Evolutionary conservation across 352 stramenopile genomes (phyloP), one percentile per base, ranked within the genome.

Genomic region (Albugo laibachii): DNA sequence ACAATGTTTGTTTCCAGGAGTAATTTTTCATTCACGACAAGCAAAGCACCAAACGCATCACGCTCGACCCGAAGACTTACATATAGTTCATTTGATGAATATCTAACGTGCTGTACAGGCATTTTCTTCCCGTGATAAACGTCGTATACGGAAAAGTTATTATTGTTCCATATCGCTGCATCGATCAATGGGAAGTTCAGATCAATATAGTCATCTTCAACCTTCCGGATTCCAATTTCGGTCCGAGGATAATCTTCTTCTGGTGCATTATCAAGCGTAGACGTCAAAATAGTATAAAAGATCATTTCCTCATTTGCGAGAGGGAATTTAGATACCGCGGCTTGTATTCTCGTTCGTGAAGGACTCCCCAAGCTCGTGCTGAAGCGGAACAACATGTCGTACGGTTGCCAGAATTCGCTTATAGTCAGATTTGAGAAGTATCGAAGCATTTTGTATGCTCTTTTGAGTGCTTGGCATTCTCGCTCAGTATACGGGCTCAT

Each of bases 401-500:
- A 82, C 8, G 77, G 77, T 21, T 44, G 61, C 77, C 77, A 91
- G 1, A 48, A 12, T 0, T 52, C 49, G 13, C 60, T 80, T 1
- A 56, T 59, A 13, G 65, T 70, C 5, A 70, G 61, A 11, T 52
- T 56, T 2, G 64, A 41, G 37, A 91, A 87, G 15, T 63, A 45
- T 20, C 72, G 71, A 40, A 87, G 47, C 45, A 86, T 77, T 10
- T 63, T 45, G 37, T 84, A 83, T 49, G 64, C 66, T 1, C 72
- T 62, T 59, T 72, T 80, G 35, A 58, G 47, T 5, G 56, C 70
- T 50, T 81, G 65, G 51, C 64, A 65, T 58, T 92, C 77, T 10
- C 73, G 71, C 40, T 62, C 53, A 0, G 77, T 87, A 59, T 88
- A 80, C 11, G 58, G 64, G 41, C 86, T 89, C 73, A 70, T 91